These are phyloP conservation scores for Dipteronia sinensis DNA, from an alignment of 345 rosid species.

Conservation along the genomic window DNA sequence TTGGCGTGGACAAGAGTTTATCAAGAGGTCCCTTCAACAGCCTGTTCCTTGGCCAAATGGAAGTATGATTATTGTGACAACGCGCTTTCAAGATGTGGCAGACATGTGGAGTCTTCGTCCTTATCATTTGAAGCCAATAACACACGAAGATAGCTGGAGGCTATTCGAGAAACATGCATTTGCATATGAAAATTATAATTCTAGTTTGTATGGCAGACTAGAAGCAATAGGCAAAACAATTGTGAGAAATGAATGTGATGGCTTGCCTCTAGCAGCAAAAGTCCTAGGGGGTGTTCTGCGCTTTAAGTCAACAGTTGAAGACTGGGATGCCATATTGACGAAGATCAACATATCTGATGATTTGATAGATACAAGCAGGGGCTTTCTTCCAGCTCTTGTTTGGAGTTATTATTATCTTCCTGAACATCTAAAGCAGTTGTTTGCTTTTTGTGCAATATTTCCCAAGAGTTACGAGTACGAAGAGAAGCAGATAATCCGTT, in stretches of 20 bases:
- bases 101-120: background rate
- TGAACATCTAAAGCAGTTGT: constrained; percentile 24
- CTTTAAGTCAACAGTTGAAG: too few relatives aligned
- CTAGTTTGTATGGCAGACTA: too few relatives aligned
- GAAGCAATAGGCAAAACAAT: too few relatives aligned
- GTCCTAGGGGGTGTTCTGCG: too few relatives aligned
- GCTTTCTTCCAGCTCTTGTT: constrained; percentile 5
- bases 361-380: background rate
- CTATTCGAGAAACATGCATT: too few relatives aligned
- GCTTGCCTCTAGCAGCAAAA: too few relatives aligned
- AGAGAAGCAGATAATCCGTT: constrained; percentile 1
- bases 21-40: background rate
- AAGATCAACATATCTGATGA: constrained; percentile 7
- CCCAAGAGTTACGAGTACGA: constrained; percentile 19
- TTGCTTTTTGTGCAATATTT: constrained; percentile 24
- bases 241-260: too few relatives aligned
- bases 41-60: constrained; percentile 5
- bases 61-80: constrained; percentile 30
- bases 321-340: constrained; percentile 18
- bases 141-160: too few relatives aligned
- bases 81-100: background rate
- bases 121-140: too few relatives aligned
- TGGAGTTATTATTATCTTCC: constrained; percentile 28
- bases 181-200: too few relatives aligned
- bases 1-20: constrained; percentile 10